Evolutionary conservation across 805 yeast genomes (phyloP).

Genomic region (Pichia gijzeniarum): DNA sequence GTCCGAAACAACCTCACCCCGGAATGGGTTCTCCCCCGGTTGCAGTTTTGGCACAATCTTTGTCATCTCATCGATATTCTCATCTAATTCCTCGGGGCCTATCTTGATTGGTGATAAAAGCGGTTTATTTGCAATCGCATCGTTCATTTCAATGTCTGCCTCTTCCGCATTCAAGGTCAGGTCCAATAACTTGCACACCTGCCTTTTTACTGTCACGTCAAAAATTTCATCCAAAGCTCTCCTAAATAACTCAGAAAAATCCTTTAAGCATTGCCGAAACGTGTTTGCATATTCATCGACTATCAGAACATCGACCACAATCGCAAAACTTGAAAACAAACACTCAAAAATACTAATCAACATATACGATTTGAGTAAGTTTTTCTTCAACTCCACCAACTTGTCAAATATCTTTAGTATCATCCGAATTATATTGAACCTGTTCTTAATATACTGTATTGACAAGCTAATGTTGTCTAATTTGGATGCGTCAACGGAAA

Average conservation of each 20-base stretch:
- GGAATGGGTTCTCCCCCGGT: slow-evolving; percentile 1
- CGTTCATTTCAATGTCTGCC: slow-evolving; percentile 3
- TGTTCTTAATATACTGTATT: slow-evolving; percentile 27
- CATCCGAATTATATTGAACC: slow-evolving; percentile 18
- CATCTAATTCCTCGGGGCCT: slow-evolving; percentile 13
- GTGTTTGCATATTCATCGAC: slow-evolving; percentile 10
- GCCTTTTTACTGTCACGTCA: slow-evolving; percentile 13
- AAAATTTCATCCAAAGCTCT: slow-evolving; percentile 14
- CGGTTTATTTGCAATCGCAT: slow-evolving; percentile 3
- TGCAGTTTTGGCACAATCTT: slow-evolving; percentile 21
- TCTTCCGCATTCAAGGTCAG: neutral
- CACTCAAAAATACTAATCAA: slow-evolving; percentile 20
- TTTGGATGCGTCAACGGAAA: slow-evolving; percentile 24
- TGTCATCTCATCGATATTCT: slow-evolving; percentile 26
- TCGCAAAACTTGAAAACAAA: slow-evolving; percentile 21
- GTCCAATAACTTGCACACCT: neutral
- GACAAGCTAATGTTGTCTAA: slow-evolving; percentile 25
- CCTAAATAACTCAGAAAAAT: slow-evolving; percentile 14
- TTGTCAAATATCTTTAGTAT: slow-evolving; percentile 16
- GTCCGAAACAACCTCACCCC: slow-evolving; percentile 22
- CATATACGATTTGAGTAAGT: slow-evolving; percentile 16
- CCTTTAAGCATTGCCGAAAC: slow-evolving; percentile 12
- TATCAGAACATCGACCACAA: slow-evolving; percentile 14
- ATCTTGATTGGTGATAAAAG: slow-evolving; percentile 7
- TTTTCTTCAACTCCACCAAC: slow-evolving; percentile 9